These are phyloP conservation scores for Agaricus sinodeliciosus DNA, from an alignment of 768 basidiomycete species.

Conservation along the genomic window DNA sequence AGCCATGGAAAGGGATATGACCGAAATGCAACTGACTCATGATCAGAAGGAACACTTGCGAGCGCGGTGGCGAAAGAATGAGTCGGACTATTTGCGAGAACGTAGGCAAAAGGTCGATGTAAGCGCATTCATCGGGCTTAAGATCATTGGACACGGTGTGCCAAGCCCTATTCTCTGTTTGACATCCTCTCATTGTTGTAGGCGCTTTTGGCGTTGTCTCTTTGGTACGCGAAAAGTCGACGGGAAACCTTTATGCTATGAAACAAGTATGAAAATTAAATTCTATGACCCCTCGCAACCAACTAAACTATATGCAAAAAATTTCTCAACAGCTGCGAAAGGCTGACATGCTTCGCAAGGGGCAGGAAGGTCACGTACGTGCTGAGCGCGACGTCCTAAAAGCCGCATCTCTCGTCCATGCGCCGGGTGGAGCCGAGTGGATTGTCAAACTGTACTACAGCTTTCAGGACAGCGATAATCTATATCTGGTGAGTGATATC, in stretches of 20 bases:
- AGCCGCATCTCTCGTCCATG: conserved; percentile 76
- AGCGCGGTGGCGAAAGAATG: conserved; percentile 76
- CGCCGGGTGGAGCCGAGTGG: conserved; percentile 79
- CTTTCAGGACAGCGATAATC: conserved; percentile 91
- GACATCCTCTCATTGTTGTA: conserved; percentile 27
- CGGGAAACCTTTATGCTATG: conserved; percentile 87
- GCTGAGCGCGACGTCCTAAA: conserved; percentile 93
- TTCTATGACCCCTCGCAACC: conserved; percentile 4
- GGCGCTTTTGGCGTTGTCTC: conserved; percentile 97
- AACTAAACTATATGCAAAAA: conserved; percentile 7
- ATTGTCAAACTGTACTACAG: conserved; percentile 91
- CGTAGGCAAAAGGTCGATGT: conserved; percentile 76
- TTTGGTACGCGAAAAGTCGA: conserved; percentile 76
- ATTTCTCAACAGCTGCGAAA: conserved; percentile 58
- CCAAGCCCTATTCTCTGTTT: conserved; percentile 17
- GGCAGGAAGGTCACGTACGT: conserved; percentile 95
- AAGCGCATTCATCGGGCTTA: conserved; percentile 80
- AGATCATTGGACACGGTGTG: conserved; percentile 91
- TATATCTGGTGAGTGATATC: conserved; percentile 72
- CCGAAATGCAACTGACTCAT: conserved; percentile 61
- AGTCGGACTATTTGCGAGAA: conserved; percentile 86
- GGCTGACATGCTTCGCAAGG: conserved; percentile 90
- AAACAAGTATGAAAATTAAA: conserved; percentile 62
- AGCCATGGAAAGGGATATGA: conserved; percentile 87
- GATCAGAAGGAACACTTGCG: conserved; percentile 67